Evolutionary conservation across 768 basidiomycete species (phyloP).

Genomic region (Galerina sulciceps): DNA sequence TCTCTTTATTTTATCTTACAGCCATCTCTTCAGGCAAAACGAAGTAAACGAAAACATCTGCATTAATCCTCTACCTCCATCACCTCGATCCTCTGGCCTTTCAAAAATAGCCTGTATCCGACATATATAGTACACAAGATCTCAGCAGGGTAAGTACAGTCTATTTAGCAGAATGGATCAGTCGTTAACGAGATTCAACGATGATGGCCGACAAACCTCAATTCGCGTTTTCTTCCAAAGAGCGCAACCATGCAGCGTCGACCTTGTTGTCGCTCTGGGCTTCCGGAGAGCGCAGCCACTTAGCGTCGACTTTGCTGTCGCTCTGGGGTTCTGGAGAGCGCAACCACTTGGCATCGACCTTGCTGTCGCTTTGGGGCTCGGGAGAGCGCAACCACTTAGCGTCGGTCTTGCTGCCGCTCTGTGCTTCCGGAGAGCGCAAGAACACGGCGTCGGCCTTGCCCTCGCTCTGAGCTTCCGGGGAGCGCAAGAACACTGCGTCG

Average conservation of each 20-base stretch:
- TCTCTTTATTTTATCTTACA: too few species aligned
- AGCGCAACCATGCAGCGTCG: not conserved
- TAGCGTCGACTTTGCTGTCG: not conserved
- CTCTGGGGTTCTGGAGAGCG: not conserved
- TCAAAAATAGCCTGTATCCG: too few species aligned
- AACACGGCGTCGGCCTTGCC: not conserved
- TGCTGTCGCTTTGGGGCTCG: not conserved
- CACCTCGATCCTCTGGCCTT: too few species aligned
- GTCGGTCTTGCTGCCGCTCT: not conserved
- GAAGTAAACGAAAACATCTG: too few species aligned
- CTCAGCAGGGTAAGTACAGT: too few species aligned
- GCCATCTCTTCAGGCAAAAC: too few species aligned
- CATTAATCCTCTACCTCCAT: too few species aligned
- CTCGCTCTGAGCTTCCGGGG: not conserved
- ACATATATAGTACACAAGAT: too few species aligned
- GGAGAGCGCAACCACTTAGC: not conserved
- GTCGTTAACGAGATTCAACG: too few species aligned
- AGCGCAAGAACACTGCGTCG: constrained; percentile 1
- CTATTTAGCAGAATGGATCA: too few species aligned
- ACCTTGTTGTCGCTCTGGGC: not conserved
- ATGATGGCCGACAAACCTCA: not conserved
- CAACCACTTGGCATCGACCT: not conserved
- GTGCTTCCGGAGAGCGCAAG: not conserved
- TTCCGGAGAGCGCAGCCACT: not conserved
- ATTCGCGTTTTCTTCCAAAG: not conserved